phyloP scores from a whole-genome alignment of 768 basidiomycete species.

The Xanthoconium stramineum region DNA sequence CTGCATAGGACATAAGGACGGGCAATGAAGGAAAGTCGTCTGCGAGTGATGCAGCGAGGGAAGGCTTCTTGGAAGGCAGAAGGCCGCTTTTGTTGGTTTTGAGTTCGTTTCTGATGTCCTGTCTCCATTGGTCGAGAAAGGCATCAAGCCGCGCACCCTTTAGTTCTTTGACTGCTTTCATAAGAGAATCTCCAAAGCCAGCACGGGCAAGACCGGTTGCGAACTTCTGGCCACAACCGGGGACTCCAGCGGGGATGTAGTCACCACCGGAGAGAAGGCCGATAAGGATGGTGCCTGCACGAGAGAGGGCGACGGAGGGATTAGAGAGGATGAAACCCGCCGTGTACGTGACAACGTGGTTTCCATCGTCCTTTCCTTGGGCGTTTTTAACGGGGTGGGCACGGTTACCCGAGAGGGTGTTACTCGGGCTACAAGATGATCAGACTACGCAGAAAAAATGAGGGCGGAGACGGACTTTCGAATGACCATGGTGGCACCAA shows the following conservation, averaged over 20 bases:
- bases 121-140: constrained; percentile 65
- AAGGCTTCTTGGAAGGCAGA: constrained; percentile 60
- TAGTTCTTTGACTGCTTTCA: constrained; percentile 54
- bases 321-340: constrained; percentile 41
- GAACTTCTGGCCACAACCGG: constrained; percentile 65
- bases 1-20: constrained; percentile 72
- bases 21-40: constrained; percentile 70
- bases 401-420: constrained; percentile 69
- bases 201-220: constrained; percentile 78
- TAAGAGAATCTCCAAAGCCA: constrained; percentile 72
- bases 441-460: not conserved
- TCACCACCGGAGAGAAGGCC: constrained; percentile 89
- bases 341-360: constrained; percentile 50
- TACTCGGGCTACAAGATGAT: constrained; percentile 51
- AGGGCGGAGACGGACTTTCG: constrained; percentile 58
- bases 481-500: constrained; percentile 80
- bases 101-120: constrained; percentile 59
- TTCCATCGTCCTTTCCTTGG: constrained; percentile 69
- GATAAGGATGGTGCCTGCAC: constrained; percentile 73
- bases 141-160: constrained; percentile 41
- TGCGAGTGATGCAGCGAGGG: constrained; percentile 62
- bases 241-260: constrained; percentile 71
- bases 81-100: constrained; percentile 63
- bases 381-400: constrained; percentile 61
- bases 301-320: constrained; percentile 48